Base-by-base conservation (phyloP, 768 basidiomycete genomes). In the Tricholoma matsutake region DNA sequence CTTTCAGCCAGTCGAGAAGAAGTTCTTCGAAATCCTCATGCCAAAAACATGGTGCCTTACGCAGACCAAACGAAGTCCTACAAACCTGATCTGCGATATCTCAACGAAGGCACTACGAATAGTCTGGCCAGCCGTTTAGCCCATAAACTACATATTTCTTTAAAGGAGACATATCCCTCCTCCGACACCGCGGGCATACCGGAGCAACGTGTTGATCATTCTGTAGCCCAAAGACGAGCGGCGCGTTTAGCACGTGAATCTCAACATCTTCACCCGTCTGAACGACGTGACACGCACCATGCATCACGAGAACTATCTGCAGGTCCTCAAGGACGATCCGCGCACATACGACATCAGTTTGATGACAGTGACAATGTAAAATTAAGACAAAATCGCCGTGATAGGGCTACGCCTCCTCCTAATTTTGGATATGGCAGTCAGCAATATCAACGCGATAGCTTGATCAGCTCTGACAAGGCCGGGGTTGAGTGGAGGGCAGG, bases 1-100 rank as follows among this genome's bases (percentile, higher is more conserved):
- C 4, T 20, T 22, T 9, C 45, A 67, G 68, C 63, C 10, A 58
- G 64, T 25, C 64, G 63, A 35, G 51, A 67, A 56, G 68, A 68
- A 43, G 47, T 69, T 45, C 56, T 65, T 25, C 51, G 32, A 5
- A 61, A 32, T 29, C 59, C 59, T 18, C 47, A 55, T 45, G 58
- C 39, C 53, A 49, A 37, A 35, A 16, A 56, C 25, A 35, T 49
- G 20, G 34, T 47, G 25, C 60, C 57, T 14, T 34, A 54, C 18
- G 29, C 25, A 31, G 54, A 35, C 37, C 32, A 49, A 32, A 56
- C 4, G 14, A 51, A 56, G 54, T n/a, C 47, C 16, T 61, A 64
- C 61, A 63, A 62, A 34, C 64, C 70, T 32, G 71, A 75, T 64
- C 61, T 75, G 31, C 71, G 65, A 53, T 74, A 74, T 45, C 68